Evolutionary conservation across 441 rosid genomes (phyloP).

Genomic region (Corymbia citriodora): DNA sequence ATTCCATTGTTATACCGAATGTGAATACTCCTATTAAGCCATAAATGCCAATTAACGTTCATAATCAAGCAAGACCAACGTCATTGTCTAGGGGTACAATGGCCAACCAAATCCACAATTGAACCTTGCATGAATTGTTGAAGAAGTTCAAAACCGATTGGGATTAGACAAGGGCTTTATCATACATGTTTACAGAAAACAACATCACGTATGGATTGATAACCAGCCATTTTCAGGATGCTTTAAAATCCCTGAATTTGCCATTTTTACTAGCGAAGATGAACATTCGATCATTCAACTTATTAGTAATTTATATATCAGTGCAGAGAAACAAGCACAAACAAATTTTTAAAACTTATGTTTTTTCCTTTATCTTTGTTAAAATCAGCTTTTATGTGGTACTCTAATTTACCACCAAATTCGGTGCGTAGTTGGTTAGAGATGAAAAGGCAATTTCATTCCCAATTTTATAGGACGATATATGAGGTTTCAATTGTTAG

Average conservation of each 20-base stretch:
- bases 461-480: too few species aligned
- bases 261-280: too few species aligned
- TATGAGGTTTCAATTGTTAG: not conserved
- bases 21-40: not conserved
- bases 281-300: not conserved
- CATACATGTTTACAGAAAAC: not conserved
- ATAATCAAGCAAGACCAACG: not conserved
- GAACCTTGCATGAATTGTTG: not conserved
- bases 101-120: not conserved
- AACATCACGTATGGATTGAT: not conserved
- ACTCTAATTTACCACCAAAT: not conserved
- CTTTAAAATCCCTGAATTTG: not conserved
- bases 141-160: not conserved
- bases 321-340: too few species aligned
- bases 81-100: not conserved
- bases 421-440: too few species aligned
- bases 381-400: not conserved
- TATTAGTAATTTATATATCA: too few species aligned
- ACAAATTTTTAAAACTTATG: not conserved
- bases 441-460: not conserved
- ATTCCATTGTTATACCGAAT: not conserved
- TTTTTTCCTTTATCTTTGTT: not conserved
- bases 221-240: not conserved
- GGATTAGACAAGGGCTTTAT: not conserved
- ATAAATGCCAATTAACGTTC: too few species aligned